A percentile compares a stretch with the other conserved stretches of the same genome.
Conservation (phyloP, 2,329 filamentous ascomycete species). For the Pseudogymnoascus sp. region DNA sequence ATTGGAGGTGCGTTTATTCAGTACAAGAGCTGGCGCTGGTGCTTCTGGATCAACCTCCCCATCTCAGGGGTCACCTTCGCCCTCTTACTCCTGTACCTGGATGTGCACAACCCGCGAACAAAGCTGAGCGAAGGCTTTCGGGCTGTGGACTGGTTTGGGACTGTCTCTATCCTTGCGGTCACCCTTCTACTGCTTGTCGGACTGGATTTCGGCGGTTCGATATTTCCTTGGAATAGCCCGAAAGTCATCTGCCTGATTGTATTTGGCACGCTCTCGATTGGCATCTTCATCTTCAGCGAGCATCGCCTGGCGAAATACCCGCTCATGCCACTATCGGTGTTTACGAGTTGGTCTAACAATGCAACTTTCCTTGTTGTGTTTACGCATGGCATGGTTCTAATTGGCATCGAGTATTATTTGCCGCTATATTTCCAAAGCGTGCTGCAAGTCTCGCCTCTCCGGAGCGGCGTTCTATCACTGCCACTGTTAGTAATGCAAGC, state of each 20-base stretch:
- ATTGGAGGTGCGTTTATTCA: conserved; percentile 55
- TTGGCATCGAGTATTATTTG: conserved; percentile 20
- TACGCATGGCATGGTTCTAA: conserved; percentile 53
- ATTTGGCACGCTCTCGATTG: conserved; percentile 57
- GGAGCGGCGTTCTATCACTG: conserved; percentile 67
- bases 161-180: conserved; percentile 56
- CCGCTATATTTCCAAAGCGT: conserved; percentile 74
- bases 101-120: conserved; percentile 55
- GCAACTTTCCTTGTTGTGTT: conserved; percentile 60
- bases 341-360: conserved; percentile 57
- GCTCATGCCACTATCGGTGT: conserved; percentile 67
- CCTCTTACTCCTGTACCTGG: conserved; percentile 52
- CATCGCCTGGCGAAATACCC: conserved; percentile 67
- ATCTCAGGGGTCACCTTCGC: conserved; percentile 34
- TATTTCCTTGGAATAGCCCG: conserved; percentile 65
- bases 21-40: conserved; percentile 53
- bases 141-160: conserved; percentile 52
- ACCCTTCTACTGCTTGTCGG: conserved; percentile 79
- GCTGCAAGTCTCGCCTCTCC: conserved; percentile 57
- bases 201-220: conserved; percentile 70
- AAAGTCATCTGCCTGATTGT: conserved; percentile 71
- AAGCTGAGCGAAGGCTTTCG: conserved; percentile 50
- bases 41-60: conserved; percentile 49
- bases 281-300: conserved; percentile 61
- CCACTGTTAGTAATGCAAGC: conserved; percentile 60